Base-by-base conservation (phyloP, 148 eudicot genomes). In the Camellia sinensis region DNA sequence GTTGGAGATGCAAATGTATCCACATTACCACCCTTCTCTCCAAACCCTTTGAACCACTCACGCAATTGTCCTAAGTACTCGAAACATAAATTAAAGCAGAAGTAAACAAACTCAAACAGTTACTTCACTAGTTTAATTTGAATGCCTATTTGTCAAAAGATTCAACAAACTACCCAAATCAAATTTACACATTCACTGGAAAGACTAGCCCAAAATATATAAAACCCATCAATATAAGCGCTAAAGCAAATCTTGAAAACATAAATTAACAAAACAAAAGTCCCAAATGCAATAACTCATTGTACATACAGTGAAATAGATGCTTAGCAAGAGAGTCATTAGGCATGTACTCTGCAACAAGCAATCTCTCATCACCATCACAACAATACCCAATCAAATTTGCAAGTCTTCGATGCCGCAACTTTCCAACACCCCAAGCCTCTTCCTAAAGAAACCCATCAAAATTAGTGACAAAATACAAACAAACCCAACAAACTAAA, bases 261-360 rank as follows among this genome's bases (percentile, higher is more conserved):
- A 76, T 13, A 14, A 76, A 76, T 46, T 37, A 5, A n/a, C 10
- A 44, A 69, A 11, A 11, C 43, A 21, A 13, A 7, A 4, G 41
- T 5, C 22, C 56, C 44, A 76, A 65, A 83, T 50, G 57, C 57
- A 62, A 53, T 37, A 15, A 46, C 4, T 22, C 15, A 29, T 15
- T 37, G 75, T 17, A 73, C 86, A 80, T 92, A 94, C 98, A 94
- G 88, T 94, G 98, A 74, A 94, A 94, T 61, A 94, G 86, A 87
- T 94, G 98, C 90, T 90, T 94, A 50, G 98, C 92, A 85, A 94
- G 97, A 71, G 98, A 92, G 71, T 92, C 95, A 87, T 91, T 92
- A 46, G 98, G 98, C 98, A 94, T 92, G 86, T 84, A 92, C 81
- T 94, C 98, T 22, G 98, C 98, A 87, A 94, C 95, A 67, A 94